Evolutionary conservation across 2,329 filamentous ascomycete species (phyloP), one percentile per base, ranked within the genome.

Genomic region (Falciphora oryzae): DNA sequence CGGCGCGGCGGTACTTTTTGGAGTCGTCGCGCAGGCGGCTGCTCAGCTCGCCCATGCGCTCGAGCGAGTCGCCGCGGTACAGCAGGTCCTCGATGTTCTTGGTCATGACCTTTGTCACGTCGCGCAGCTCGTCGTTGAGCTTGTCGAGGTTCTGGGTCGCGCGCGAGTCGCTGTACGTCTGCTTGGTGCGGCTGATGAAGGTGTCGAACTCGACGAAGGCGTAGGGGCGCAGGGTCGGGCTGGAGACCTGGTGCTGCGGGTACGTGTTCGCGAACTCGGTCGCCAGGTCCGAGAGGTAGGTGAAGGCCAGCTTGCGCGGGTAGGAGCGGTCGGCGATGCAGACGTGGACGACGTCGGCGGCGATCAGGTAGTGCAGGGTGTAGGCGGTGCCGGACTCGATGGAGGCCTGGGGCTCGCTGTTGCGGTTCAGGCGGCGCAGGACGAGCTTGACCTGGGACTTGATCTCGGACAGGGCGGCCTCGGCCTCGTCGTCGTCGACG

Each of bases 31-130:
- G 83, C 75, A 99, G 78, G 67, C 94, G 83, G 65, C 87, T 90
- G 72, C 91, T 96, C 74, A 97, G 90, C 80, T 98, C 94, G 67
- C 95, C 94, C 95, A 99, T 99, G 72, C 93, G 86, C 79, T 99
- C 95, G 70, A 99, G 79, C 72, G 89, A 95, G 75, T 99, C 95
- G 32, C 95, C 95, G 67, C 96, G 84, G 76, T 99, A 99, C 63
- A 99, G 81, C 73, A 99, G 80, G 76, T 99, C 95, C 82, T 99
- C 95, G 70, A 99, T 98, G 77, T 99, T 99, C 86, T 98, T 98
- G 65, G 93, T 98, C 96, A 99, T 99, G 74, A 99, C 93, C 80
- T 97, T 93, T 1, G 95, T 98, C 64, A 99, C 96, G 78, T 98
- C 95, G 76, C 93, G 90, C 69, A 99, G 85, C 83, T 99, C 96